Evolutionary conservation across 2,329 filamentous ascomycete genomes (phyloP).

Genomic region (Neonectria magnoliae): DNA sequence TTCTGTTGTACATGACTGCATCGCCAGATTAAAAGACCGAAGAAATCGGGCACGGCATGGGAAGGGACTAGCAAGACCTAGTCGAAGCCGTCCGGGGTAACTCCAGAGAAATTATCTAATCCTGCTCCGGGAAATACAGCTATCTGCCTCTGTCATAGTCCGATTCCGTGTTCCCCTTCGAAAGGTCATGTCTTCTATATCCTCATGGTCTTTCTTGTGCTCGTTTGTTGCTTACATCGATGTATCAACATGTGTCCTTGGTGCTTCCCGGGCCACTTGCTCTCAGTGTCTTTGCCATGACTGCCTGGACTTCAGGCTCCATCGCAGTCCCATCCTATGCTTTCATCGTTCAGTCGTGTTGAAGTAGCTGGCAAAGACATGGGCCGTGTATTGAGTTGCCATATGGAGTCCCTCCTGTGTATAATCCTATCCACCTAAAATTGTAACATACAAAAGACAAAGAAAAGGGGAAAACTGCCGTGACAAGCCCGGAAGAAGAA

Average conservation of each 20-base stretch:
- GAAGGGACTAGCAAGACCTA: background rate
- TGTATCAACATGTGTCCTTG: background rate
- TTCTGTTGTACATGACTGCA: background rate
- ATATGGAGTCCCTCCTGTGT: background rate
- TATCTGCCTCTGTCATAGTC: background rate
- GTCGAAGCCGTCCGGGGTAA: background rate
- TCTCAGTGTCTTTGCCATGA: background rate
- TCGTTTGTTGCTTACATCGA: background rate
- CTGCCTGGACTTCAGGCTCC: background rate
- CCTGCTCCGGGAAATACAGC: background rate
- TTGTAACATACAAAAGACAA: background rate
- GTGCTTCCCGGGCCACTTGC: background rate
- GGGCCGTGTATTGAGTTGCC: background rate
- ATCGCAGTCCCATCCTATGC: background rate
- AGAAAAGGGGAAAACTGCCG: background rate
- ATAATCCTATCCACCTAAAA: background rate
- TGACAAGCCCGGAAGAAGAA: background rate
- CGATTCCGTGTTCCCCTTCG: background rate
- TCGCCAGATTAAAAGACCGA: background rate
- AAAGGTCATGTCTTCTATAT: background rate
- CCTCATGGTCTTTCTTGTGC: background rate
- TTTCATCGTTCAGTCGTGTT: background rate
- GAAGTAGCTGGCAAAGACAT: background rate
- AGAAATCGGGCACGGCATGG: background rate
- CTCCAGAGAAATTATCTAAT: background rate